Base-by-base conservation (phyloP, 345 rosid genomes). In the Hevea brasiliensis region DNA sequence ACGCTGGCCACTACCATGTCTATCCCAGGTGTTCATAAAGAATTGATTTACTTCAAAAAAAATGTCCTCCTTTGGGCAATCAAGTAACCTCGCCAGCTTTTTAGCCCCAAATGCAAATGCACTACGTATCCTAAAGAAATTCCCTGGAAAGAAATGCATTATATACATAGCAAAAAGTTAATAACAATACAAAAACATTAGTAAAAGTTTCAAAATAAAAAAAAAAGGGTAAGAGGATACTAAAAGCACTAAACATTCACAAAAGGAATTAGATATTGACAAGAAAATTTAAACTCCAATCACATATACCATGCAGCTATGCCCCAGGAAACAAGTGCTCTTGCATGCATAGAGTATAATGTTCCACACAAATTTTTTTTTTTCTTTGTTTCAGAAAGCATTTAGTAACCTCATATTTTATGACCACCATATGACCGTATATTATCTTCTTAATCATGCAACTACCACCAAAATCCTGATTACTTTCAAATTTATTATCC, bases 51-150 rank as follows among this genome's bases (percentile, higher is more conserved):
- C 87, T 83, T 93, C 99, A 83, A 72, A 61, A 72, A 67, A 80
- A 57, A 93, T 48, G 72, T 86, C 89, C 79, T 96, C 97, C 73
- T 84, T 82, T 18, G 93, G 92, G 80, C 98, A 96, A 70, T 90
- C 93, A 81, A 91, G 93, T 82, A 93, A 76, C 78, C 91, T 86
- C 51, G 92, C 89, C 80, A 96, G 81, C 90, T 80, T 89, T 84
- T 89, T 90, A 71, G 99, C 99, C 70, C 99, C 99, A 80, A 93
- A 94, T 58, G 98, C 90, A 85, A 96, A 96, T 80, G 99, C 99
- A 84, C 98, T 91, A 44, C 98, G 97, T 84, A 96, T 96, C 84
- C 99, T 89, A 74, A 90, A 93, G 85, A 96, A 96, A 79, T 96
- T 93, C 77, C 98, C 99, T 96, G 91, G 68, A 81, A 80, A 77